phyloP scores from a whole-genome alignment of 768 basidiomycete species.

The Pholiota molesta region DNA sequence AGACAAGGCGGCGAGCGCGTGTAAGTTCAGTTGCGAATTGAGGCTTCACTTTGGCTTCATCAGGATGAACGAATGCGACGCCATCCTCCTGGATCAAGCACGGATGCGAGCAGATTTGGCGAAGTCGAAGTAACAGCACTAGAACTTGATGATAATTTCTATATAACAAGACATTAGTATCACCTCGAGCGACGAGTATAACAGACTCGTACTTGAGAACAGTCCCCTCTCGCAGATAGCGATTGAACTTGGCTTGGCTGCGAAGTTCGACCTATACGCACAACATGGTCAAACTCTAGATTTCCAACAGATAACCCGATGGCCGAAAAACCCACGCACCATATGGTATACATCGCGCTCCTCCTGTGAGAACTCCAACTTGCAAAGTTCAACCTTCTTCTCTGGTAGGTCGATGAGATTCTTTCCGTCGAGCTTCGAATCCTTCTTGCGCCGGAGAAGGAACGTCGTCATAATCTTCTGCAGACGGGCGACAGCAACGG shows the following conservation, averaged over 20 bases:
- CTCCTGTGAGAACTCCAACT: conserved; percentile 60
- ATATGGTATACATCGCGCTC: conserved; percentile 67
- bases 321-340: conserved; percentile 28
- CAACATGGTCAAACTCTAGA: neutral
- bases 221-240: conserved; percentile 62
- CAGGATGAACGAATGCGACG: conserved; percentile 43
- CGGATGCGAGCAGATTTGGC: conserved; percentile 73
- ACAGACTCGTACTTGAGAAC: conserved; percentile 57
- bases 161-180: neutral
- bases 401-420: conserved; percentile 65
- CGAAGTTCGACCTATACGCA: conserved; percentile 49
- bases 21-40: conserved; percentile 44
- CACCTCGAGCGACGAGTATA: neutral
- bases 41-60: conserved; percentile 36
- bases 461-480: conserved; percentile 60
- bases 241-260: conserved; percentile 66
- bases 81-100: conserved; percentile 62
- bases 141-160: conserved; percentile 63
- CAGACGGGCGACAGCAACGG: conserved; percentile 56
- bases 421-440: conserved; percentile 65
- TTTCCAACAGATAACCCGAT: no score
- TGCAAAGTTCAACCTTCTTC: conserved; percentile 53
- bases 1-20: conserved; percentile 48
- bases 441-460: conserved; percentile 65
- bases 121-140: conserved; percentile 53